Conservation (phyloP, 345 rosid genomes). For the Mercurialis annua region DNA sequence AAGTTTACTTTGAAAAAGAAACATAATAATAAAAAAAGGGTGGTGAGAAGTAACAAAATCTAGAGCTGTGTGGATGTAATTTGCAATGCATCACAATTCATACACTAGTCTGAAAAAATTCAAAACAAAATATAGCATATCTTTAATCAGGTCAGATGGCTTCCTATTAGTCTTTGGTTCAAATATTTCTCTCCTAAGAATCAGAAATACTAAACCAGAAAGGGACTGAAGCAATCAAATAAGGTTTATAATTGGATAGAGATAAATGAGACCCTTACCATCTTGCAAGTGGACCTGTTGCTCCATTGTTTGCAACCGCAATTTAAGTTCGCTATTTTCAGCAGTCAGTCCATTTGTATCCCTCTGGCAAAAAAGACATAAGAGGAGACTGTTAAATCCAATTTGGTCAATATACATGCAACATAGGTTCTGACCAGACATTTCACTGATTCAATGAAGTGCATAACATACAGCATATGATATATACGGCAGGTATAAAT, state of each 20-base stretch:
- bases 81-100: neutral
- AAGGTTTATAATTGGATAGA: neutral
- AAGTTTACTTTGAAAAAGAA: neutral
- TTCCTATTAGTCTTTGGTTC: neutral
- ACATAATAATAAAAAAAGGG: neutral
- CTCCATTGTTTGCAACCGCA: conserved; percentile 89
- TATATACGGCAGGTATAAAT: neutral
- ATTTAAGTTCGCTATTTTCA: conserved; percentile 81
- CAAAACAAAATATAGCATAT: neutral
- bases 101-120: neutral
- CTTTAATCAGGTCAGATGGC: neutral
- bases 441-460: neutral
- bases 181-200: neutral
- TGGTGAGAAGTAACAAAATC: neutral
- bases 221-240: neutral
- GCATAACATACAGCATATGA: neutral
- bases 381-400: neutral
- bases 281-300: conserved; percentile 86
- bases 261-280: conserved; percentile 43
- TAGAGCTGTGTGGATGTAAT: neutral
- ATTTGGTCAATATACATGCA: neutral
- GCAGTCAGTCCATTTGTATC: conserved; percentile 75
- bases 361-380: conserved; percentile 44
- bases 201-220: neutral
- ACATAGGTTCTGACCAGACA: conserved; percentile 3